These are phyloP conservation scores for Diaporthe sp. DNA, from an alignment of 2,329 filamentous ascomycete genomes.

Conservation along the genomic window DNA sequence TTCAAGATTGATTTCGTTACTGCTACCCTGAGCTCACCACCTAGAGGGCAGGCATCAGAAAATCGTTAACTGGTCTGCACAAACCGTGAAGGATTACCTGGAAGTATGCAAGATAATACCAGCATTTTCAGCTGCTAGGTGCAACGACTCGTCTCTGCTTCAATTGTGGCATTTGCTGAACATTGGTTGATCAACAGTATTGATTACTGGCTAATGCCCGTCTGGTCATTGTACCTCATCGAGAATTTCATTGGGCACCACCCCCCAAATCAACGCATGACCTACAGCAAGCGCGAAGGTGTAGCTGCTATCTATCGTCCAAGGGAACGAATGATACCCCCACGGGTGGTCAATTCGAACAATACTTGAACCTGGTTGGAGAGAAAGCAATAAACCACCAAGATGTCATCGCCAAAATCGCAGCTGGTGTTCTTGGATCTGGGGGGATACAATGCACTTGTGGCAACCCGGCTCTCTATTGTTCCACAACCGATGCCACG, in stretches of 20 bases:
- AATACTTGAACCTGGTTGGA: not conserved
- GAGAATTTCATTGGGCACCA: not conserved
- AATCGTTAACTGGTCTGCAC: not conserved
- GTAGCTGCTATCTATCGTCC: no score
- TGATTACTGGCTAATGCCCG: not conserved
- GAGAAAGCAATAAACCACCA: no score
- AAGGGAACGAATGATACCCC: not conserved
- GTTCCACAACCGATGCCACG: constrained; percentile 17
- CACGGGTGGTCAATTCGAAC: no score
- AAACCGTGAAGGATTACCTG: no score
- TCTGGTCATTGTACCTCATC: no score
- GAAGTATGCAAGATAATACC: no score
- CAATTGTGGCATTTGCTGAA: not conserved
- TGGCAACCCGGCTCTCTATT: constrained; percentile 2
- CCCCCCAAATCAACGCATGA: not conserved
- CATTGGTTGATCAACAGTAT: not conserved
- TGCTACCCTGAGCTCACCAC: not conserved
- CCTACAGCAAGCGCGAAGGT: no score
- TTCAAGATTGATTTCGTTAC: not conserved
- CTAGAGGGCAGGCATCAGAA: not conserved
- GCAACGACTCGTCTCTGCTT: not conserved
- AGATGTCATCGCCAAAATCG: not conserved
- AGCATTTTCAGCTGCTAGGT: not conserved
- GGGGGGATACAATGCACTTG: not conserved
- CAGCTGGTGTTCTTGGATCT: not conserved